phyloP scores from a whole-genome alignment of 768 basidiomycete species.

The Mycena filopes region DNA sequence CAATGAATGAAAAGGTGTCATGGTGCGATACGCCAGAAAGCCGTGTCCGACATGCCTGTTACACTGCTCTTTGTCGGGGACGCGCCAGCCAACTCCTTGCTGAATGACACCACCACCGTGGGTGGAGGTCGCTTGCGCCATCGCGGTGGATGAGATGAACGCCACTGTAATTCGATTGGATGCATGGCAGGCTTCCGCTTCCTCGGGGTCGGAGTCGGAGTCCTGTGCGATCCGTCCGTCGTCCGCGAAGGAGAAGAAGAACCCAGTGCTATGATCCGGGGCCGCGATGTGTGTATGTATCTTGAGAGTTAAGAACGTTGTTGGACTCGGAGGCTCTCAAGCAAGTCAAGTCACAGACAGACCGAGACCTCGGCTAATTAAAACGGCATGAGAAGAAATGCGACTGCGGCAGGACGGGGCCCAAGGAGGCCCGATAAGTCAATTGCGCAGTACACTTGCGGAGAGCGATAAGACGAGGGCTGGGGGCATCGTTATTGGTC shows the following conservation, averaged over 20 bases:
- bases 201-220: constrained; percentile 16
- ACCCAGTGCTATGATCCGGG: constrained; percentile 20
- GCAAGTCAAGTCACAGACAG: constrained; percentile 17
- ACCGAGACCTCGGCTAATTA: constrained; percentile 12
- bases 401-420: not conserved
- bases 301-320: constrained; percentile 7
- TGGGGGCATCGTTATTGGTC: not conserved
- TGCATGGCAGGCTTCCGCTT: not conserved
- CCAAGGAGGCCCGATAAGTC: constrained; percentile 28
- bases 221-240: constrained; percentile 18
- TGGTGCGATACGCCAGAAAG: constrained; percentile 2
- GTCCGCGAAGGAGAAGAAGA: constrained; percentile 25
- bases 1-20: constrained; percentile 9
- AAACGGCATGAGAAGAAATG: constrained; percentile 12
- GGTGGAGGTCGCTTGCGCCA: constrained; percentile 1
- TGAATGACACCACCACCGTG: constrained; percentile 5
- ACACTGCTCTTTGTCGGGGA: constrained; percentile 8
- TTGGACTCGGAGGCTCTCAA: constrained; percentile 22
- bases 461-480: constrained; percentile 14
- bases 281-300: not conserved
- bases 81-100: not conserved
- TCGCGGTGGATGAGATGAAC: not conserved
- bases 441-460: constrained; percentile 25
- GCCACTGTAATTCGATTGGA: constrained; percentile 1
- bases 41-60: constrained; percentile 16